A percentile compares a stretch with the other conserved stretches of the same genome.
phyloP scores from a whole-genome alignment of 805 yeast genomes.

The Maudiozyma saulgeensis region DNA sequence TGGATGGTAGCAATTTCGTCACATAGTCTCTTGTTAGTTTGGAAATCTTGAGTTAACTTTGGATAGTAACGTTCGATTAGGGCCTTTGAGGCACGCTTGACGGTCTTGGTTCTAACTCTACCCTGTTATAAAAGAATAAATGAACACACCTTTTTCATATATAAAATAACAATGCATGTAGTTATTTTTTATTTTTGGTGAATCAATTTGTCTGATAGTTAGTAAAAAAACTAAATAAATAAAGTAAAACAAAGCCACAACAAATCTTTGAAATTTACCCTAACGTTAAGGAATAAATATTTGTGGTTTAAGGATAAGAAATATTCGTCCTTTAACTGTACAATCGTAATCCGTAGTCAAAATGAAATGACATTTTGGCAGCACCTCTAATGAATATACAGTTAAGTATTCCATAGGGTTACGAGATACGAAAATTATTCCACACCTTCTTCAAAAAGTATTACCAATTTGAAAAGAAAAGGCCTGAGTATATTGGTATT shows the following conservation, averaged over 20 bases:
- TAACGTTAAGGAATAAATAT: too few species aligned
- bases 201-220: too few species aligned
- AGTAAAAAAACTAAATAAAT: too few species aligned
- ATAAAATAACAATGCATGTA: not conserved
- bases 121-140: slow-evolving; percentile 51
- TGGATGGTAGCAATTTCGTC: slow-evolving; percentile 98
- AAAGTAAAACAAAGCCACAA: too few species aligned
- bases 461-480: not conserved
- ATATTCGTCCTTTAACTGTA: too few species aligned
- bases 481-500: not conserved
- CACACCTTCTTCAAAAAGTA: not conserved
- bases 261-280: too few species aligned
- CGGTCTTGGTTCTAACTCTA: slow-evolving; percentile 99
- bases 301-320: too few species aligned
- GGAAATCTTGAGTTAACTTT: slow-evolving; percentile 97
- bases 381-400: too few species aligned
- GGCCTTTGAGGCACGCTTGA: slow-evolving; percentile 99
- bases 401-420: too few species aligned
- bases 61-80: slow-evolving; percentile 99
- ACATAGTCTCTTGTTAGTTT: slow-evolving; percentile 99
- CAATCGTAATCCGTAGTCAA: too few species aligned
- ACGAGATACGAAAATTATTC: not conserved
- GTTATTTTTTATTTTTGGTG: not conserved
- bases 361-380: too few species aligned
- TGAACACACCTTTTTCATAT: not conserved